Evolutionary conservation across 2,329 filamentous ascomycete species (phyloP).

Genomic region (Biscogniauxia marginata): DNA sequence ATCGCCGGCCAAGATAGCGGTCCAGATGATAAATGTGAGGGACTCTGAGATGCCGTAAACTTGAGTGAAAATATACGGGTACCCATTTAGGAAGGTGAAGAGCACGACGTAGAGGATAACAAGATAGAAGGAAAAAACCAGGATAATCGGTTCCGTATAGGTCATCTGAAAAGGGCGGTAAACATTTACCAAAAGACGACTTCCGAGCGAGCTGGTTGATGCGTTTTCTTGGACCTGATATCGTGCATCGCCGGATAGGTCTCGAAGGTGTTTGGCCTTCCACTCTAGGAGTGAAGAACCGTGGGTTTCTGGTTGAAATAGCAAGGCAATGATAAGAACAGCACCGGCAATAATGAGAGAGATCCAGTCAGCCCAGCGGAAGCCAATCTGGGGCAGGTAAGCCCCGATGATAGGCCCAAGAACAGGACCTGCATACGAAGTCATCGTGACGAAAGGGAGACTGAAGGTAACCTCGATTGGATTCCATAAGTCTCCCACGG

Average conservation of each 20-base stretch:
- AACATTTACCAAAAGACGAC: slow-evolving; percentile 20
- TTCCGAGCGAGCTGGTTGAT: slow-evolving; percentile 20
- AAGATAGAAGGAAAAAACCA: slow-evolving; percentile 46
- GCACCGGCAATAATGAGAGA: slow-evolving; percentile 27
- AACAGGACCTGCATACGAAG: slow-evolving; percentile 21
- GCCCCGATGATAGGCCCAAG: slow-evolving; percentile 33
- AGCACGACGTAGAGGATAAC: slow-evolving; percentile 48
- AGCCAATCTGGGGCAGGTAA: slow-evolving; percentile 16
- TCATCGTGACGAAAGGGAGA: slow-evolving; percentile 28
- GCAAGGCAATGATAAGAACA: slow-evolving; percentile 15
- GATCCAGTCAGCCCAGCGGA: slow-evolving; percentile 41
- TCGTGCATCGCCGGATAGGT: slow-evolving; percentile 25
- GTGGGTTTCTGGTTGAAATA: slow-evolving; percentile 33
- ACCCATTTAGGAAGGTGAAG: slow-evolving; percentile 50
- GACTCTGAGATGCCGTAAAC: slow-evolving; percentile 39
- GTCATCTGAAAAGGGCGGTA: slow-evolving; percentile 33
- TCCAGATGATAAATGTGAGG: slow-evolving; percentile 39
- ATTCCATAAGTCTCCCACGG: slow-evolving; percentile 40
- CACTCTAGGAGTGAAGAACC: slow-evolving; percentile 27
- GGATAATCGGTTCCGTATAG: slow-evolving; percentile 35
- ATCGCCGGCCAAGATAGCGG: slow-evolving; percentile 39
- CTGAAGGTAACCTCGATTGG: slow-evolving; percentile 22
- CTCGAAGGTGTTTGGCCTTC: slow-evolving; percentile 27
- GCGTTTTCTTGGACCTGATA: slow-evolving; percentile 23
- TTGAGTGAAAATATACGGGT: slow-evolving; percentile 42